Conservation (phyloP, 2,329 filamentous ascomycete genomes). For the Hirsutella thompsonii region DNA sequence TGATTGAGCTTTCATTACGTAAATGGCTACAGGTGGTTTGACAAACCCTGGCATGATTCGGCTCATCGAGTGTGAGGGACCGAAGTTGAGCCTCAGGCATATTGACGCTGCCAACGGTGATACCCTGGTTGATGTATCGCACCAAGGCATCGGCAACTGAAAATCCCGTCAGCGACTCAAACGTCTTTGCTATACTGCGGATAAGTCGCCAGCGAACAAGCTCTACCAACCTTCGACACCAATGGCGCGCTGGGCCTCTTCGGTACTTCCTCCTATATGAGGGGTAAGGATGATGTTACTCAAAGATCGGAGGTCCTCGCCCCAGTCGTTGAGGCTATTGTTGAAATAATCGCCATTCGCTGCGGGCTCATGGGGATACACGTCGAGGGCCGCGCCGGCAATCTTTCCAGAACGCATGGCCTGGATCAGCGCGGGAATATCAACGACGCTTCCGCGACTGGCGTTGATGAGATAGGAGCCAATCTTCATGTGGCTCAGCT, state of each 20-base stretch:
- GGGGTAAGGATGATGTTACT: slow-evolving; percentile 93
- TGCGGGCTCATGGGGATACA: slow-evolving; percentile 86
- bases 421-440: slow-evolving; percentile 83
- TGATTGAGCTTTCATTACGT: background rate
- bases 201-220: background rate
- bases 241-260: slow-evolving; percentile 94
- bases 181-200: background rate
- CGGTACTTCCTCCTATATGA: slow-evolving; percentile 94
- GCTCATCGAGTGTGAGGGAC: slow-evolving; percentile 80
- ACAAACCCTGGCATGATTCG: slow-evolving; percentile 67
- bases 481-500: slow-evolving; percentile 82
- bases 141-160: slow-evolving; percentile 73
- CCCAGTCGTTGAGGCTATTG: slow-evolving; percentile 70
- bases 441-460: slow-evolving; percentile 83
- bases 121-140: slow-evolving; percentile 90
- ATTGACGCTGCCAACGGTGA: slow-evolving; percentile 86
- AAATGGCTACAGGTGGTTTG: background rate
- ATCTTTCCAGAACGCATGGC: slow-evolving; percentile 77
- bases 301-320: slow-evolving; percentile 68
- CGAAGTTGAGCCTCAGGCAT: slow-evolving; percentile 89
- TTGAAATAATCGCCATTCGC: slow-evolving; percentile 95
- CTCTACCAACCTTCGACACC: slow-evolving; percentile 57
- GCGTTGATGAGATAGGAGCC: slow-evolving; percentile 95
- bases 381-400: slow-evolving; percentile 89
- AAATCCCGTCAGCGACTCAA: background rate